phyloP scores from a whole-genome alignment of 2,329 filamentous ascomycete species.

The Fusarium pseudoanthophilum region DNA sequence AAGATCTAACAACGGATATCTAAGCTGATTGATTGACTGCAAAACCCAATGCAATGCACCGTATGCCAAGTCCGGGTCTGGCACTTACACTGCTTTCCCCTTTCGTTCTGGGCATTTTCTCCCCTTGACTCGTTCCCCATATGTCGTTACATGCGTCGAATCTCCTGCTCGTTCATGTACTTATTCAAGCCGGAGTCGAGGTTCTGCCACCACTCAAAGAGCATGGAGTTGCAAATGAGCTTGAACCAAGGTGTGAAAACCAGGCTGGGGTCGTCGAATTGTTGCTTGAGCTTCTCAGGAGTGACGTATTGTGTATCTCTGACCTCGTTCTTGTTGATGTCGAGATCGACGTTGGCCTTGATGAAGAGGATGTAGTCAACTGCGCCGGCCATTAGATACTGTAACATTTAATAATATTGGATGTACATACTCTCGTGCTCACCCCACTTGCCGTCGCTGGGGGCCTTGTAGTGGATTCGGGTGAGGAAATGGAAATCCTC shows the following conservation, averaged over 20 bases:
- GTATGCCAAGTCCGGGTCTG: conserved; percentile 1
- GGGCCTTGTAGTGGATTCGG: conserved; percentile 97
- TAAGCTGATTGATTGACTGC: conserved; percentile 43
- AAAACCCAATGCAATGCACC: conserved; percentile 32
- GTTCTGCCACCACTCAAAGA: conserved; percentile 97
- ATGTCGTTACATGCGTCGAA: conserved; percentile 77
- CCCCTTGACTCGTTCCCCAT: conserved; percentile 7
- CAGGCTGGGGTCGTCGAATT: conserved; percentile 83
- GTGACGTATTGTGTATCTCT: conserved; percentile 86
- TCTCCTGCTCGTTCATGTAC: conserved; percentile 86
- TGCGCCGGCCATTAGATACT: conserved; percentile 50
- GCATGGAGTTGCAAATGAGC: conserved; percentile 96
- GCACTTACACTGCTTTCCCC: background rate
- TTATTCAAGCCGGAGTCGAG: conserved; percentile 84
- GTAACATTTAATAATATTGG: background rate
- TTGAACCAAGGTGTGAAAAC: conserved; percentile 99
- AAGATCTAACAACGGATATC: conserved; percentile 42
- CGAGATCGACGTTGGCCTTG: conserved; percentile 87
- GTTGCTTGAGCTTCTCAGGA: conserved; percentile 81
- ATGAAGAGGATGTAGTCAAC: conserved; percentile 99
- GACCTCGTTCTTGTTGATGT: conserved; percentile 88
- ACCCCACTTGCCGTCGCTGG: conserved; percentile 97
- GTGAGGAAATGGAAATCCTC: conserved; percentile 95
- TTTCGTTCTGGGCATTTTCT: conserved; percentile 8
- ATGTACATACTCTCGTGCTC: conserved; percentile 91